phyloP scores from a whole-genome alignment of 129 eudicot species.

The Flaveria bidentis region DNA sequence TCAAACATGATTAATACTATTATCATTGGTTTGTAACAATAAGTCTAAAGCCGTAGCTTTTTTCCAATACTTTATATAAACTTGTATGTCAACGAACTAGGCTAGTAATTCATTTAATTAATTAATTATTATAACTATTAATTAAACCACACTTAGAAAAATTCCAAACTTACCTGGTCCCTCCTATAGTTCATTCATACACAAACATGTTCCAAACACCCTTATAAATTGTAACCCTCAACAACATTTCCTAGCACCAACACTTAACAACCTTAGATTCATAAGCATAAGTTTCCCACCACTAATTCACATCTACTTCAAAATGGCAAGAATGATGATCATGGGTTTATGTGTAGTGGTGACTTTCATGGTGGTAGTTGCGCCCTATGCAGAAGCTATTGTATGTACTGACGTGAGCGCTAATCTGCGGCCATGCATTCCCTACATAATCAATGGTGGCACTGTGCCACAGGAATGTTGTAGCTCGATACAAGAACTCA shows the following conservation, averaged over 20 bases:
- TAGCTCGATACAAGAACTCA: slow-evolving; percentile 14
- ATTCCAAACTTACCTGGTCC: not conserved
- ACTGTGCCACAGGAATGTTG: slow-evolving; percentile 19
- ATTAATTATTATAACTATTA: too few species aligned
- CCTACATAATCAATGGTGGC: not conserved
- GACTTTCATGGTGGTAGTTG: not conserved
- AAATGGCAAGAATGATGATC: not conserved
- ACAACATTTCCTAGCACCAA: not conserved
- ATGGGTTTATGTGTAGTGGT: slow-evolving; percentile 3
- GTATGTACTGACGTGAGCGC: not conserved
- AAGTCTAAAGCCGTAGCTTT: not conserved
- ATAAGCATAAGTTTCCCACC: not conserved
- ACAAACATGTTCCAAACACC: not conserved
- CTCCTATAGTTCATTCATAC: too few species aligned
- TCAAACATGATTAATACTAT: too few species aligned
- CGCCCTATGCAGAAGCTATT: slow-evolving; percentile 5
- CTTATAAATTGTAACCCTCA: not conserved
- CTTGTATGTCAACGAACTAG: too few species aligned
- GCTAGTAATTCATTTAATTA: too few species aligned
- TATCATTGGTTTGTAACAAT: too few species aligned
- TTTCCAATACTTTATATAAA: too few species aligned
- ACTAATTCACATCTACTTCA: not conserved
- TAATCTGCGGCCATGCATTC: not conserved
- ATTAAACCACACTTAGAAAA: not conserved
- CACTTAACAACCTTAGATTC: not conserved